Conservation (phyloP, 768 basidiomycete genomes). For the Pleurotus tuber-regium region DNA sequence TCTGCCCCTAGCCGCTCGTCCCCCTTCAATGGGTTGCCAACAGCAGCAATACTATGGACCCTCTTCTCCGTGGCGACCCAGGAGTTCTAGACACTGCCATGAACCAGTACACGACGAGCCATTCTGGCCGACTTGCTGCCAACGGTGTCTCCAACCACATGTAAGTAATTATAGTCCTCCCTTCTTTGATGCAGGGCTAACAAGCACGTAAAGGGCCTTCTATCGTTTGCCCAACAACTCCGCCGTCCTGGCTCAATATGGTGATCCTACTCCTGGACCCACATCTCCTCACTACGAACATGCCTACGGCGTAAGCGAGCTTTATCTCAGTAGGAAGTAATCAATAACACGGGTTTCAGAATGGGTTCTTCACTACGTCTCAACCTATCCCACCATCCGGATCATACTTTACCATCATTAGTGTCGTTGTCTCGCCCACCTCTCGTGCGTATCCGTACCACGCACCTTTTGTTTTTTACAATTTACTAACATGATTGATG, state of each 20-base stretch:
- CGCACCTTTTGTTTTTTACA: background rate
- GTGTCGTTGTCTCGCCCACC: conserved; percentile 30
- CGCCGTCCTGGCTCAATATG: conserved; percentile 24
- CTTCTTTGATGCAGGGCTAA: background rate
- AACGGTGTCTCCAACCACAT: conserved; percentile 12
- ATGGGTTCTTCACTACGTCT: conserved; percentile 8
- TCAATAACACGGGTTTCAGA: background rate
- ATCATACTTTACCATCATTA: conserved; percentile 27
- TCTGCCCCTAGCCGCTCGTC: conserved; percentile 15
- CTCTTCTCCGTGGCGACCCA: conserved; percentile 11
- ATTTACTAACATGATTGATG: background rate
- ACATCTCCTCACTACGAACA: conserved; percentile 34
- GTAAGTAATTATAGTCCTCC: conserved; percentile 10
- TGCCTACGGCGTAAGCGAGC: conserved; percentile 24
- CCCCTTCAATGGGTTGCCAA: conserved; percentile 9
- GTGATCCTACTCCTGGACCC: conserved; percentile 36
- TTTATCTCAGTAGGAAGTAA: background rate
- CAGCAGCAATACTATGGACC: conserved; percentile 16
- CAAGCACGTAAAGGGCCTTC: conserved; percentile 13
- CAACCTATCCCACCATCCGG: conserved; percentile 23
- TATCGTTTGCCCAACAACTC: conserved; percentile 24
- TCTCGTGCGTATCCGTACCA: conserved; percentile 25
- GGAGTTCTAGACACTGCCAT: conserved; percentile 13
- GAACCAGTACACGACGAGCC: conserved; percentile 16
- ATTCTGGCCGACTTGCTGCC: conserved; percentile 18